Percentiles rank a stretch among this genome's conserved stretches.
These are phyloP conservation scores for Phyllosticta capitalensis DNA, from an alignment of 2,329 filamentous ascomycete genomes.

Conservation along the genomic window DNA sequence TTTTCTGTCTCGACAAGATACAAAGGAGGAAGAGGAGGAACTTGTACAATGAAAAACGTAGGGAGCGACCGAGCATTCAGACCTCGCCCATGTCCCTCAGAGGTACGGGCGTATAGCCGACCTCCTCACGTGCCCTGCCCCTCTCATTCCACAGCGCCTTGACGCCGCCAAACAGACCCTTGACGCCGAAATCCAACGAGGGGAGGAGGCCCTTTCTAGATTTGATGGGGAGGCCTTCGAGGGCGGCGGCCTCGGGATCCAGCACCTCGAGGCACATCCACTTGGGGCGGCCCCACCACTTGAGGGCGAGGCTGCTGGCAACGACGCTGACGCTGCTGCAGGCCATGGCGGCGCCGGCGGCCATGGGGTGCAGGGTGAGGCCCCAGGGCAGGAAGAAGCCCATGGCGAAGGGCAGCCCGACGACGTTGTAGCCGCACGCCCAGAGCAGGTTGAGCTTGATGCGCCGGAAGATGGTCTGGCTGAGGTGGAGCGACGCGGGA, in stretches of 20 bases:
- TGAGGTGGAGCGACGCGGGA: conserved; percentile 74
- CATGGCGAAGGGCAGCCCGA: conserved; percentile 95
- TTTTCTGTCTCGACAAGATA: too few species aligned
- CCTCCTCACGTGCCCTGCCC: conserved; percentile 29
- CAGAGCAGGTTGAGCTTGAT: conserved; percentile 91
- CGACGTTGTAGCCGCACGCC: conserved; percentile 85
- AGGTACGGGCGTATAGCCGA: conserved; percentile 34
- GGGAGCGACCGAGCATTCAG: background rate
- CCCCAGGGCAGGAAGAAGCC: conserved; percentile 88
- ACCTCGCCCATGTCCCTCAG: conserved; percentile 32
- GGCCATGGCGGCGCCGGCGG: conserved; percentile 90
- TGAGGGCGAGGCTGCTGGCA: conserved; percentile 69
- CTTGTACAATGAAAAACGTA: background rate
- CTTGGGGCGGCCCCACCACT: conserved; percentile 71
- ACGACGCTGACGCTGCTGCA: conserved; percentile 85
- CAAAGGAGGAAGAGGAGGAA: background rate
- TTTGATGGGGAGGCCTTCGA: background rate
- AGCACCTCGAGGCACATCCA: conserved; percentile 74
- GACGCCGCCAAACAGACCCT: conserved; percentile 14
- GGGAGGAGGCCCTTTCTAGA: too few species aligned
- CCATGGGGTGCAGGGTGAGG: conserved; percentile 82
- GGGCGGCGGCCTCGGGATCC: conserved; percentile 30
- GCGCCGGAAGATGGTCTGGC: conserved; percentile 74
- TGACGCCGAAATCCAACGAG: conserved; percentile 1
- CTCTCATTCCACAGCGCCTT: conserved; percentile 23